phyloP scores from a whole-genome alignment of 441 rosid species.

The Adansonia madagascariensis region DNA sequence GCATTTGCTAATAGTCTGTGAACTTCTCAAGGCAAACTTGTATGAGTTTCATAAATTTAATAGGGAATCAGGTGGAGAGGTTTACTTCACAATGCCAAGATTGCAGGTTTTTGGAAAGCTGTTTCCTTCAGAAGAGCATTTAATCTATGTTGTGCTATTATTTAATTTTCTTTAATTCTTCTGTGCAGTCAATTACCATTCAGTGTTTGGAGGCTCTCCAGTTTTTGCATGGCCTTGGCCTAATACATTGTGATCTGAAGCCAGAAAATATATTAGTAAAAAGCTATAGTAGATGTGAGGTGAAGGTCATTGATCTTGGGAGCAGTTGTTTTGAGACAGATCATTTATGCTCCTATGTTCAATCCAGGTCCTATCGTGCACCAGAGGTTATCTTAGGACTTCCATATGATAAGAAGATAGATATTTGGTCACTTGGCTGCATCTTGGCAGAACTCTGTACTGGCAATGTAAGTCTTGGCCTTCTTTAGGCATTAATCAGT shows the following conservation, averaged over 20 bases:
- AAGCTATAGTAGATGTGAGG: conserved; percentile 97
- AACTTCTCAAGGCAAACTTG: conserved; percentile 94
- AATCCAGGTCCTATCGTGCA: conserved; percentile 96
- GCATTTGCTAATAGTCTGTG: conserved; percentile 93
- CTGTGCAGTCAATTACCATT: conserved; percentile 84
- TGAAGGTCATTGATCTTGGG: conserved; percentile 97
- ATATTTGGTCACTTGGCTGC: conserved; percentile 97
- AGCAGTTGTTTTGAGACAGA: conserved; percentile 99
- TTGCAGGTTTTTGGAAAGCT: conserved; percentile 68
- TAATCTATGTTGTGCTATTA: conserved; percentile 23
- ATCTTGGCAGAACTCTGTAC: conserved; percentile 96
- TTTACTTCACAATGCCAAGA: conserved; percentile 98
- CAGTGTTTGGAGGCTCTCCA: conserved; percentile 95
- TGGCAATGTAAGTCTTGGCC: conserved; percentile 77
- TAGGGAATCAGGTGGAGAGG: conserved; percentile 98
- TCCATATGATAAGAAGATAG: conserved; percentile 92
- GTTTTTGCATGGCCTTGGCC: conserved; percentile 89
- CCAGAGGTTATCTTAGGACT: conserved; percentile 95
- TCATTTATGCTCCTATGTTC: conserved; percentile 95
- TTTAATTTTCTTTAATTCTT: conserved; percentile 37
- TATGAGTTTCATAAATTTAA: conserved; percentile 97
- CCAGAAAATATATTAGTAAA: conserved; percentile 95
- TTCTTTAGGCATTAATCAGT: conserved; percentile 1
- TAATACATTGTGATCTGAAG: conserved; percentile 91
- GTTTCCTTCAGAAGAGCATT: conserved; percentile 31